Percentiles rank a stretch among this genome's conserved stretches.
These are phyloP conservation scores for Pholiota adiposa DNA, from an alignment of 1,284 basidiomycete species.

Conservation along the genomic window DNA sequence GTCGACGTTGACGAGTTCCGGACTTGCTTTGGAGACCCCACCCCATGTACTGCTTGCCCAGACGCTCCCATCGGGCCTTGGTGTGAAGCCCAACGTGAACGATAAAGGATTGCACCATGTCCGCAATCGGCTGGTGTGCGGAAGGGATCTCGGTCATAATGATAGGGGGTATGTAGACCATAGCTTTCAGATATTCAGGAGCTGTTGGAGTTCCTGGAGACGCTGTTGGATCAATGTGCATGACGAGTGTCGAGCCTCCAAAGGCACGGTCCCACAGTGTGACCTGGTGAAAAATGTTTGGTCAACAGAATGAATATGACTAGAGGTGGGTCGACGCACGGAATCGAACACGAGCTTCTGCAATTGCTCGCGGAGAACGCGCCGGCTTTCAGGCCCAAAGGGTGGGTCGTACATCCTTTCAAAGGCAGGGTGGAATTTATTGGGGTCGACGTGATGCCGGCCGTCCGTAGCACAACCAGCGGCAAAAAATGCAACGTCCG, in stretches of 20 bases:
- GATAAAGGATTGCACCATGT: conserved; percentile 3
- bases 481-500: conserved; percentile 4
- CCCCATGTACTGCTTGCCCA: not conserved
- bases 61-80: not conserved
- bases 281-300: not conserved
- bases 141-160: not conserved
- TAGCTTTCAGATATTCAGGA: not conserved
- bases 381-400: too few species aligned
- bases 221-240: conserved; percentile 1
- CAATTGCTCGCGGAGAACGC: not conserved
- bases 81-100: not conserved
- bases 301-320: not conserved
- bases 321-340: not conserved
- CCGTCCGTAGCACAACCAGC: not conserved
- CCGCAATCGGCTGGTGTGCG: not conserved
- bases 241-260: conserved; percentile 1
- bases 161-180: not conserved
- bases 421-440: not conserved
- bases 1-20: too few species aligned
- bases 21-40: too few species aligned
- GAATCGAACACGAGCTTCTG: not conserved
- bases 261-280: conserved; percentile 4
- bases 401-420: too few species aligned
- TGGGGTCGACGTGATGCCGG: not conserved
- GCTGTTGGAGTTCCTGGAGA: not conserved